These are phyloP conservation scores for Populus euphratica DNA, from an alignment of 345 rosid genomes.

Conservation along the genomic window DNA sequence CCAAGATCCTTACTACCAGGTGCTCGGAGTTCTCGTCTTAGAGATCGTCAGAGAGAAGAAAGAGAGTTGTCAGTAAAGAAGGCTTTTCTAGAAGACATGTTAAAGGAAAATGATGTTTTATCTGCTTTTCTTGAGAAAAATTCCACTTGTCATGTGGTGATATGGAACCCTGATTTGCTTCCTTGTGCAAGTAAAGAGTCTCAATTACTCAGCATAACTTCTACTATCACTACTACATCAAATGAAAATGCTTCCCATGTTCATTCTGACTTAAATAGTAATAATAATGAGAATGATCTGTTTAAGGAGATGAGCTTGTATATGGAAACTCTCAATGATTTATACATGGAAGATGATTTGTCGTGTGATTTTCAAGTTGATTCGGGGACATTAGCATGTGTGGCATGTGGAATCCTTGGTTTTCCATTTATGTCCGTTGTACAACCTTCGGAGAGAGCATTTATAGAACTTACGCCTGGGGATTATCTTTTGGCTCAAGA, in stretches of 20 bases:
- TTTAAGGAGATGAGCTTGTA: slow-evolving; percentile 77
- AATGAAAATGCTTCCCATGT: slow-evolving; percentile 30
- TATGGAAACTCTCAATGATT: slow-evolving; percentile 71
- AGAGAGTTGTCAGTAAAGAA: slow-evolving; percentile 84
- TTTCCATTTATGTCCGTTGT: slow-evolving; percentile 96
- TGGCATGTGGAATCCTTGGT: slow-evolving; percentile 97
- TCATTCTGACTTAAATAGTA: slow-evolving; percentile 35
- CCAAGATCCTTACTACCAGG: slow-evolving; percentile 94
- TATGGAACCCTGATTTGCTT: slow-evolving; percentile 85
- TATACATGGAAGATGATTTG: slow-evolving; percentile 64
- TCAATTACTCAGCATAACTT: slow-evolving; percentile 30
- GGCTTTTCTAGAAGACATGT: slow-evolving; percentile 85
- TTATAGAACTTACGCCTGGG: slow-evolving; percentile 26
- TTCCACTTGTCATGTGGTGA: slow-evolving; percentile 43
- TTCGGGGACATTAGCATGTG: slow-evolving; percentile 79
- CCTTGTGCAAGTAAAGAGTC: slow-evolving; percentile 53
- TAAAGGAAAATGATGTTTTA: slow-evolving; percentile 59
- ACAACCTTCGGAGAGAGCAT: slow-evolving; percentile 61
- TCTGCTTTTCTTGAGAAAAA: slow-evolving; percentile 54
- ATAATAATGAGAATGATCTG: slow-evolving; percentile 39
- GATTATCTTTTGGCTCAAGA: slow-evolving; percentile 23
- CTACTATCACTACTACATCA: slow-evolving; percentile 25
- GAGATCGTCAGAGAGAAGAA: slow-evolving; percentile 89
- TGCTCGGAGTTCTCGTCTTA: slow-evolving; percentile 88
- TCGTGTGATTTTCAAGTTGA: slow-evolving; percentile 90